Evolutionary conservation across 768 basidiomycete species (phyloP).

Genomic region (Lentinus tigrinus): DNA sequence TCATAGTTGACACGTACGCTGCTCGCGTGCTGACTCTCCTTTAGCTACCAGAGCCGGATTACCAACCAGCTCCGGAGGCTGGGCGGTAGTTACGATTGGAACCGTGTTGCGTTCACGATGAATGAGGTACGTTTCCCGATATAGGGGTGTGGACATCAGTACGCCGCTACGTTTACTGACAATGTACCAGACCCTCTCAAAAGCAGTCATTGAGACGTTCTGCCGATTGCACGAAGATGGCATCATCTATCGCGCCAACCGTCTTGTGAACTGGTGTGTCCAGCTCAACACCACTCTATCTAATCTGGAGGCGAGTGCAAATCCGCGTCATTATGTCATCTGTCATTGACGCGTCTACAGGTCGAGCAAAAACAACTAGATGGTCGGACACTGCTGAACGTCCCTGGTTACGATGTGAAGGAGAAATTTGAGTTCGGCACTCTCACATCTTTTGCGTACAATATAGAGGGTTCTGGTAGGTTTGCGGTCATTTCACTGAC

Average conservation of each 20-base stretch:
- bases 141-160: neutral
- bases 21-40: neutral
- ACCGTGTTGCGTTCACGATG: slow-evolving; percentile 94
- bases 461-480: slow-evolving; percentile 79
- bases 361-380: slow-evolving; percentile 90
- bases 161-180: neutral
- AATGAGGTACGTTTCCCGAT: slow-evolving; percentile 54
- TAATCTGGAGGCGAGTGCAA: slow-evolving; percentile 78
- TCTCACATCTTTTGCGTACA: slow-evolving; percentile 94
- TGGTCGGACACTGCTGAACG: slow-evolving; percentile 81
- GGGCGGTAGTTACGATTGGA: slow-evolving; percentile 95
- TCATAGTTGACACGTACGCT: neutral
- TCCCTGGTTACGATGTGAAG: slow-evolving; percentile 94
- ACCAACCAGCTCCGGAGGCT: slow-evolving; percentile 85
- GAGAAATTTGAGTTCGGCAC: slow-evolving; percentile 97
- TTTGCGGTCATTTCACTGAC: neutral
- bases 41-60: slow-evolving; percentile 89
- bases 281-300: slow-evolving; percentile 94
- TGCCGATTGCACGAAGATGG: slow-evolving; percentile 90
- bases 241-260: slow-evolving; percentile 90
- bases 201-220: slow-evolving; percentile 90
- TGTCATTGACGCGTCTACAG: slow-evolving; percentile 32
- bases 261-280: slow-evolving; percentile 98
- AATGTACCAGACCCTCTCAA: slow-evolving; percentile 58
- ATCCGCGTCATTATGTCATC: neutral